phyloP scores from a whole-genome alignment of 1,284 basidiomycete genomes.

The Trichosporon ovoides region DNA sequence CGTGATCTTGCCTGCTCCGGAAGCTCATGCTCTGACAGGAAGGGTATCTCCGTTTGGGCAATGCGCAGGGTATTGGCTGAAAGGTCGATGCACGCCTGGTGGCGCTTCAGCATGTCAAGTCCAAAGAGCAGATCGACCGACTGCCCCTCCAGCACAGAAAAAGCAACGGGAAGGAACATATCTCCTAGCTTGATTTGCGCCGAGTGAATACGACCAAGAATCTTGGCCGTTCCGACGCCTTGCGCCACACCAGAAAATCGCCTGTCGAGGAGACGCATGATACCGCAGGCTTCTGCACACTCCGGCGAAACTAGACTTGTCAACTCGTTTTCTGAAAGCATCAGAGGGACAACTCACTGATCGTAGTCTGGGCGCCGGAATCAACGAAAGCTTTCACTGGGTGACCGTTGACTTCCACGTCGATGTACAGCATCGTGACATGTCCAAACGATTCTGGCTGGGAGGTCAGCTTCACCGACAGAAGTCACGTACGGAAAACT shows the following conservation, averaged over 20 bases:
- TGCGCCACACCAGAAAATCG: slow-evolving; percentile 84
- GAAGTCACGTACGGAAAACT: slow-evolving; percentile 63
- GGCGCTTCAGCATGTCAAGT: slow-evolving; percentile 96
- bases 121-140: slow-evolving; percentile 92
- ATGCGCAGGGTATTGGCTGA: slow-evolving; percentile 81
- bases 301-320: slow-evolving; percentile 74
- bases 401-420: slow-evolving; percentile 83
- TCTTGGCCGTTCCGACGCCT: slow-evolving; percentile 94
- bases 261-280: slow-evolving; percentile 88
- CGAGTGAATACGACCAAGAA: slow-evolving; percentile 88
- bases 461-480: slow-evolving; percentile 26
- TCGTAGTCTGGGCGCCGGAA: slow-evolving; percentile 92
- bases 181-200: slow-evolving; percentile 84
- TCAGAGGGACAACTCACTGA: slow-evolving; percentile 61
- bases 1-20: slow-evolving; percentile 65
- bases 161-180: slow-evolving; percentile 79
- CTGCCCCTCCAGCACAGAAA: slow-evolving; percentile 92
- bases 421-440: slow-evolving; percentile 83
- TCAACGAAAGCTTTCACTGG: slow-evolving; percentile 96
- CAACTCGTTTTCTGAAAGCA: neutral
- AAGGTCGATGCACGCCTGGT: slow-evolving; percentile 93
- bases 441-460: slow-evolving; percentile 86
- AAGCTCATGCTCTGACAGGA: slow-evolving; percentile 90
- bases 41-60: slow-evolving; percentile 75
- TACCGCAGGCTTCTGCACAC: slow-evolving; percentile 85